Evolutionary conservation across 129 eudicot genomes (phyloP).

Genomic region (Heracleum sosnowskyi): DNA sequence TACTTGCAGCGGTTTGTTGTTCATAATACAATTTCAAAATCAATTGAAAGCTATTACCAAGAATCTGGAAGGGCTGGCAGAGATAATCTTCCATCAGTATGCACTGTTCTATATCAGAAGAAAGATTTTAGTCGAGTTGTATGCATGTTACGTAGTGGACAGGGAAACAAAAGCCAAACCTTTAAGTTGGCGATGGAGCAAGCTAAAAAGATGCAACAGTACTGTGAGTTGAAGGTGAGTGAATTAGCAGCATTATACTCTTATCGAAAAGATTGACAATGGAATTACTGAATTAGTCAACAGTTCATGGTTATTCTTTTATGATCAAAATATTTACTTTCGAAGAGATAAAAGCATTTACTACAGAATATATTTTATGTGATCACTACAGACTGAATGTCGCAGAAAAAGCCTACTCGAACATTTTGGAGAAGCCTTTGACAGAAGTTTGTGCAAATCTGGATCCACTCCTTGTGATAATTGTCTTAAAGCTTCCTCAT

Average conservation of each 20-base stretch:
- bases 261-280: neutral
- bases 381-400: conserved; percentile 57
- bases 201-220: conserved; percentile 87
- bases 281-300: neutral
- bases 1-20: conserved; percentile 82
- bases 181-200: conserved; percentile 80
- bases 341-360: neutral
- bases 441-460: conserved; percentile 53
- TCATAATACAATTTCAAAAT: conserved; percentile 91
- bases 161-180: conserved; percentile 43
- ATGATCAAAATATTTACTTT: neutral
- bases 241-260: neutral
- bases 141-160: conserved; percentile 88
- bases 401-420: conserved; percentile 72
- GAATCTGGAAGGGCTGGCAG: conserved; percentile 99
- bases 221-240: conserved; percentile 78
- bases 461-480: conserved; percentile 89
- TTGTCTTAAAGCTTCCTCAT: conserved; percentile 56
- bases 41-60: conserved; percentile 95
- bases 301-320: neutral
- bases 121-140: conserved; percentile 94
- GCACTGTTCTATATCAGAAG: conserved; percentile 73
- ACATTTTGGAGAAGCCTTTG: conserved; percentile 84
- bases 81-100: conserved; percentile 65
- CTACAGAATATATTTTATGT: neutral